Evolutionary conservation across 352 stramenopile species (phyloP).

Genomic region (Pythium monospermum): DNA sequence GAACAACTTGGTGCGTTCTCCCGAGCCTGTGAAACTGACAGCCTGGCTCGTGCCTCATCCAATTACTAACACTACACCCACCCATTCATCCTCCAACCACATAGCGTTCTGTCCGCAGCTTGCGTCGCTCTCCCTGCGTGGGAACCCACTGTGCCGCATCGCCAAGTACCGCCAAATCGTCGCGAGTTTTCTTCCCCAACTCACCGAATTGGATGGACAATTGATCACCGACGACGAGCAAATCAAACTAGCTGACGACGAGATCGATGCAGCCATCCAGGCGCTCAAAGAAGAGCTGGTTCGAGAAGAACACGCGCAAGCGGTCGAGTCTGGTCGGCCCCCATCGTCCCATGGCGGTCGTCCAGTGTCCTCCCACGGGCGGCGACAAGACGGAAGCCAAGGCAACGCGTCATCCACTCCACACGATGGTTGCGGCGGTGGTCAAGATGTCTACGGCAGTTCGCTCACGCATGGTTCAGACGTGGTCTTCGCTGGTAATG

Average conservation of each 20-base stretch:
- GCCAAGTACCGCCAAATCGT: conserved; percentile 59
- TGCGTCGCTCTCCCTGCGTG: conserved; percentile 45
- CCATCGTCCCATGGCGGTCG: not conserved
- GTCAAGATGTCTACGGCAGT: conserved; percentile 52
- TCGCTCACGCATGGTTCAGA: conserved; percentile 85
- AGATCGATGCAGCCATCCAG: conserved; percentile 44
- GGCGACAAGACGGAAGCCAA: not conserved
- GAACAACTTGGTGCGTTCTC: conserved; percentile 59
- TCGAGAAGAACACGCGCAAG: not conserved
- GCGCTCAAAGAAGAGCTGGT: conserved; percentile 18
- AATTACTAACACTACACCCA: too few species aligned
- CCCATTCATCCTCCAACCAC: too few species aligned
- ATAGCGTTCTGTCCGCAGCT: conserved; percentile 67
- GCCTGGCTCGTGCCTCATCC: too few species aligned
- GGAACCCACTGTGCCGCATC: conserved; percentile 63
- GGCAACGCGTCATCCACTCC: not conserved
- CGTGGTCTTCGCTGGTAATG: conserved; percentile 86
- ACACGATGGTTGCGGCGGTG: not conserved
- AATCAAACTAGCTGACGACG: conserved; percentile 36
- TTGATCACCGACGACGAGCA: conserved; percentile 33
- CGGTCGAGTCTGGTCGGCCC: too few species aligned
- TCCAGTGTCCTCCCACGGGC: conserved; percentile 15
- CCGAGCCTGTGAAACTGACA: not conserved
- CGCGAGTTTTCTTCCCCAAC: conserved; percentile 66
- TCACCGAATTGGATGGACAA: conserved; percentile 52